phyloP scores from a whole-genome alignment of 441 rosid species.

The Biscutella laevigata region DNA sequence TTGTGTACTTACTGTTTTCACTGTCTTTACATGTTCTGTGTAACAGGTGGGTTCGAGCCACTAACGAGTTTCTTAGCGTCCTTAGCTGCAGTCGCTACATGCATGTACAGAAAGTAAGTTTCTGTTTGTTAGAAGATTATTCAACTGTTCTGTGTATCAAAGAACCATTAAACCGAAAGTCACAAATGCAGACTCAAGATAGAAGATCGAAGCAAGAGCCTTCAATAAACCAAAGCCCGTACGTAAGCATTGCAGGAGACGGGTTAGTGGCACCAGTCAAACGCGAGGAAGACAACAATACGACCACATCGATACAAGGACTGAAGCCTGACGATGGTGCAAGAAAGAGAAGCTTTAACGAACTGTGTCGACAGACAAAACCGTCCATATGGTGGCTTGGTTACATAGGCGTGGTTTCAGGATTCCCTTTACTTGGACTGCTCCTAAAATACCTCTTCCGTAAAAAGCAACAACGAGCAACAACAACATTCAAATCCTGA shows the following conservation, averaged over 20 bases:
- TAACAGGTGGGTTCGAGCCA: constrained; percentile 90
- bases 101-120: constrained; percentile 51
- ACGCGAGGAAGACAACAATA: constrained; percentile 27
- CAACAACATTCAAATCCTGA: constrained; percentile 7
- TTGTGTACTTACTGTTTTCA: constrained; percentile 19
- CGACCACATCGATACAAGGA: background rate
- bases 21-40: constrained; percentile 8
- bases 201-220: constrained; percentile 30
- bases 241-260: constrained; percentile 44
- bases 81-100: constrained; percentile 46
- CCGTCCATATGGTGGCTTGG: constrained; percentile 43
- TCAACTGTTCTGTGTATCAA: background rate
- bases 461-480: constrained; percentile 34
- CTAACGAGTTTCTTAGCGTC: constrained; percentile 50
- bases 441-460: constrained; percentile 29
- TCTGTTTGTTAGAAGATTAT: background rate
- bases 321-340: background rate
- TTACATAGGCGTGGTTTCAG: constrained; percentile 43
- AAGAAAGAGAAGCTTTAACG: constrained; percentile 33
- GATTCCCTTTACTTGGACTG: constrained; percentile 54
- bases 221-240: constrained; percentile 61
- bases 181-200: constrained; percentile 35
- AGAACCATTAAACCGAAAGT: no score
- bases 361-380: constrained; percentile 29
- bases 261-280: constrained; percentile 59